phyloP scores from a whole-genome alignment of 805 yeast genomes.

The Torulaspora indica region DNA sequence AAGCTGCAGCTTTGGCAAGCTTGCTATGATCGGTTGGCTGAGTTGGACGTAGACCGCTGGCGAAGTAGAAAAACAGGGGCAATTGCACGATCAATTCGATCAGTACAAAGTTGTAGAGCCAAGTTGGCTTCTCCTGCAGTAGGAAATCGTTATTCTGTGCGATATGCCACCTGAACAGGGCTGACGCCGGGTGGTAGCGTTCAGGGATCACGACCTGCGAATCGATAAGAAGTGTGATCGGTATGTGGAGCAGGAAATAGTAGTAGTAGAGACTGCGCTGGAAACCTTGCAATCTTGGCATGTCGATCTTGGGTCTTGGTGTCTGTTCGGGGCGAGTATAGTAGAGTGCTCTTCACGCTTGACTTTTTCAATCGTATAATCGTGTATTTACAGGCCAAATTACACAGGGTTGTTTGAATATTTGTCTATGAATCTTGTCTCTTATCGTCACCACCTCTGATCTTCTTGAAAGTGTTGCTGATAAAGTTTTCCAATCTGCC shows the following conservation, averaged over 20 bases:
- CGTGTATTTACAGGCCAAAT: constrained; percentile 5
- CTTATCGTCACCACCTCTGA: constrained; percentile 32
- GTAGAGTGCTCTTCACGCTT: background rate
- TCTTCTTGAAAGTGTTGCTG: constrained; percentile 52
- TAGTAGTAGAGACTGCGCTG: constrained; percentile 40
- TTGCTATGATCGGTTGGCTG: constrained; percentile 9
- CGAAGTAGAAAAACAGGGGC: constrained; percentile 61
- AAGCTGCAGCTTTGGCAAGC: constrained; percentile 6
- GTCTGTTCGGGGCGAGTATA: background rate
- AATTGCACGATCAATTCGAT: constrained; percentile 72
- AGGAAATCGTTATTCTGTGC: constrained; percentile 66
- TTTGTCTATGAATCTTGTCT: background rate
- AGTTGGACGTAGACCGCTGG: constrained; percentile 8
- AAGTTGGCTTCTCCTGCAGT: constrained; percentile 52
- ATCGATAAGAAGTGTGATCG: constrained; percentile 73
- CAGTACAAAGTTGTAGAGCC: constrained; percentile 70
- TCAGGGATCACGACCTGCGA: constrained; percentile 63
- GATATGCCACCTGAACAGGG: constrained; percentile 56
- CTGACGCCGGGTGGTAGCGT: constrained; percentile 44
- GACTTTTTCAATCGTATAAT: background rate
- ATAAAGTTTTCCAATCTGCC: constrained; percentile 56
- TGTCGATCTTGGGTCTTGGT: background rate
- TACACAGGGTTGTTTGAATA: background rate
- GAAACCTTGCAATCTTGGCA: constrained; percentile 10
- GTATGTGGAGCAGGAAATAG: constrained; percentile 62